Evolutionary conservation across 495 filamentous ascomycete species (phyloP).

Genomic region (Penicillium alfredii): DNA sequence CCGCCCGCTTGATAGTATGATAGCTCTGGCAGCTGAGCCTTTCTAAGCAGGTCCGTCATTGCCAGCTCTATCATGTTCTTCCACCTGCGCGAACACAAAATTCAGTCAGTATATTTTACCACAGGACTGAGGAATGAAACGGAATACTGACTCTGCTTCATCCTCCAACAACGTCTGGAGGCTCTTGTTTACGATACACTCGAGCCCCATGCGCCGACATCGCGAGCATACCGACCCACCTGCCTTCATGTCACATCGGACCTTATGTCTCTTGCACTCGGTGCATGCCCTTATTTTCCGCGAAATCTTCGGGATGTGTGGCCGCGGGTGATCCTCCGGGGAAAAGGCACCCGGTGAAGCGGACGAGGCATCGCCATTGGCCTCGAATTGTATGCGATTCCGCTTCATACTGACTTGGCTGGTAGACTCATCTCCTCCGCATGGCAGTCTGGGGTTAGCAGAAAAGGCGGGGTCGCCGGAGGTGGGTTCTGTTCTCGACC

Average conservation of each 20-base stretch:
- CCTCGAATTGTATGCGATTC: slow-evolving; percentile 41
- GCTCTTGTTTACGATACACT: slow-evolving; percentile 51
- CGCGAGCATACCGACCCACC: slow-evolving; percentile 41
- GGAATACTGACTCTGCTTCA: slow-evolving; percentile 39
- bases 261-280: slow-evolving; percentile 50
- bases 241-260: slow-evolving; percentile 46
- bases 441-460: slow-evolving; percentile 17
- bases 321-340: slow-evolving; percentile 29
- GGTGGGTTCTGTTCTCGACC: slow-evolving; percentile 21
- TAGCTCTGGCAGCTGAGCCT: slow-evolving; percentile 40
- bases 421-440: slow-evolving; percentile 15
- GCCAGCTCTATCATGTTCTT: slow-evolving; percentile 43
- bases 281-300: slow-evolving; percentile 52
- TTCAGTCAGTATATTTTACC: slow-evolving; percentile 9
- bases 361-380: slow-evolving; percentile 39
- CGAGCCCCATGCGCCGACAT: slow-evolving; percentile 46
- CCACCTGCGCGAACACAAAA: slow-evolving; percentile 25
- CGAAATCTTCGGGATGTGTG: slow-evolving; percentile 49
- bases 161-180: slow-evolving; percentile 50
- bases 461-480: slow-evolving; percentile 24
- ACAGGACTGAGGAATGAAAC: too few species aligned
- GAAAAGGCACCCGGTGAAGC: slow-evolving; percentile 27
- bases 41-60: slow-evolving; percentile 42
- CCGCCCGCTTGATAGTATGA: slow-evolving; percentile 40
- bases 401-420: slow-evolving; percentile 35